Evolutionary conservation across 2,329 filamentous ascomycete genomes (phyloP).

Genomic region (Pseudogymnoascus sp.): DNA sequence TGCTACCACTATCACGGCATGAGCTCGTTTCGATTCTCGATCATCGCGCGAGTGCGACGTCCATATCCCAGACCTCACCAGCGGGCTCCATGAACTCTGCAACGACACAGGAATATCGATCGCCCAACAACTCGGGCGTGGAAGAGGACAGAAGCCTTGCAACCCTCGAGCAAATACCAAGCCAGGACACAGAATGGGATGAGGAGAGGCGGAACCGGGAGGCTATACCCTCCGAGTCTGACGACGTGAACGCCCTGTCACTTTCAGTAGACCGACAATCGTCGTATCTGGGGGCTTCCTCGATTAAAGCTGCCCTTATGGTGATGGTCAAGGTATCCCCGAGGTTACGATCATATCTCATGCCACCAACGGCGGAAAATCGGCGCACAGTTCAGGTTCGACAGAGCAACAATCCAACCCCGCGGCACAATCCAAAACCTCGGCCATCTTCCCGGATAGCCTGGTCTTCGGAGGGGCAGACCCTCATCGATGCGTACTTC

Average conservation of each 20-base stretch:
- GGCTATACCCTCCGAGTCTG: slow-evolving; percentile 53
- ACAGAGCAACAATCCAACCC: slow-evolving; percentile 22
- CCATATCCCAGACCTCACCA: slow-evolving; percentile 37
- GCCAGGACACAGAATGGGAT: slow-evolving; percentile 56
- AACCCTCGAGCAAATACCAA: slow-evolving; percentile 60
- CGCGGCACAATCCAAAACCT: slow-evolving; percentile 30
- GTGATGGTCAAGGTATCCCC: slow-evolving; percentile 52
- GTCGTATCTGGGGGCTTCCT: slow-evolving; percentile 65
- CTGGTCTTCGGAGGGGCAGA: slow-evolving; percentile 57
- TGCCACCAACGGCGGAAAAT: slow-evolving; percentile 20
- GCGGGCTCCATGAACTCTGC: slow-evolving; percentile 46
- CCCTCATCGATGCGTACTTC: slow-evolving; percentile 67
- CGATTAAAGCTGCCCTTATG: slow-evolving; percentile 64
- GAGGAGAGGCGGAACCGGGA: slow-evolving; percentile 50
- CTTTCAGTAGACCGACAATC: slow-evolving; percentile 47
- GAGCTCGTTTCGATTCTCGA: slow-evolving; percentile 51
- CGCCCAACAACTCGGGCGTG: slow-evolving; percentile 40
- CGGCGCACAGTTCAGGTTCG: slow-evolving; percentile 17
- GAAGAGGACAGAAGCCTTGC: slow-evolving; percentile 37
- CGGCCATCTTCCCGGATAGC: slow-evolving; percentile 34
- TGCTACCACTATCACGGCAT: slow-evolving; percentile 54
- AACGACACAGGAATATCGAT: slow-evolving; percentile 39
- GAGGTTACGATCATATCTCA: slow-evolving; percentile 38
- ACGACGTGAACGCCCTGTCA: slow-evolving; percentile 64
- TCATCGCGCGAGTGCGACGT: slow-evolving; percentile 26